Base-by-base conservation (phyloP, 345 rosid species). In the Euphorbia pulcherrima region DNA sequence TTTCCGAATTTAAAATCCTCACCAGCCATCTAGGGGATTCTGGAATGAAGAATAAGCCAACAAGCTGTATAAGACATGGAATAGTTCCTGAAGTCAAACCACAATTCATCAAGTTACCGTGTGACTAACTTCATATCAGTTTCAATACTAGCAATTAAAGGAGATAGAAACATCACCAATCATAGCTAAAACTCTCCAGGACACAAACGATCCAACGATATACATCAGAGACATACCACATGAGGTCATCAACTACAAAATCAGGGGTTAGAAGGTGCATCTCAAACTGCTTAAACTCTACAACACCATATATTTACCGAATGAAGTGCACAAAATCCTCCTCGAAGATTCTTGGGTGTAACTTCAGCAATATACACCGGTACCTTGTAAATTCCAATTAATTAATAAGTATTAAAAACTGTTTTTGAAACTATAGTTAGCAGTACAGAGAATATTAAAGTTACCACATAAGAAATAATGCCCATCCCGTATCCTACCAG, bases 311-410 rank as follows among this genome's bases (percentile, higher is more conserved):
- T 13, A 21, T 50, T 75, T 68, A 87, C 92, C 84, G 79, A 85
- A 73, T 86, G 82, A 60, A 82, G 77, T 2, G 98, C 75, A 14
- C 95, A 84, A 74, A 86, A 84, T 53, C 86, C 84, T 77, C 98
- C 96, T 64, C 96, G 78, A 48, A 87, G 69, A 44, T 82, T 71
- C 76, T 85, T 88, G 12, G 96, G 96, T 17, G 98, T 84, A 29
- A 92, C 77, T 83, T 92, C 98, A 59, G 95, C 98, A 65, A 92
- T 87, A 75, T 82, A 92, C 29, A 92, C 57, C 0, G 97, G 97
- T 28, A 85, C 91, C 96, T 92, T n/a, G n/a, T n/a, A n/a, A n/a
- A n/a, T n/a, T 68, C 30, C 24, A 5, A 35, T 63, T 26, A 57
- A 21, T 29, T 23, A 2, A 2, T 33, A 2, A 33, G 37, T 33